phyloP scores from a whole-genome alignment of 2,329 filamentous ascomycete species.

The Beauveria pseudobassiana region DNA sequence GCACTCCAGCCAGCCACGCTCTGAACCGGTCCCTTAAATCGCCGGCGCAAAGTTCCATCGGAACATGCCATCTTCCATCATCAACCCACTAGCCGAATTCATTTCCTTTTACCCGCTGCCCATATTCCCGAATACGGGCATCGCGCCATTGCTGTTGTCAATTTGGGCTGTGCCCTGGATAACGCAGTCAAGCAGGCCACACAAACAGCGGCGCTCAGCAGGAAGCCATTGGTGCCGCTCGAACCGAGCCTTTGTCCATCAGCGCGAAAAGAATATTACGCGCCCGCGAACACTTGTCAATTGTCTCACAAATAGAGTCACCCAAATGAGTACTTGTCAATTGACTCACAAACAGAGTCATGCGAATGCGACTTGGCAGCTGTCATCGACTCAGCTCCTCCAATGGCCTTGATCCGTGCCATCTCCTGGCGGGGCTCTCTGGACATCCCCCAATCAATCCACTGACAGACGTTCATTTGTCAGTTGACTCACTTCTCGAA shows the following conservation, averaged over 20 bases:
- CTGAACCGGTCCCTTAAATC: too few species aligned
- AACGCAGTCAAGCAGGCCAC: neutral
- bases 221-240: neutral
- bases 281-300: neutral
- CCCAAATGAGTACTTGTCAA: neutral
- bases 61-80: neutral
- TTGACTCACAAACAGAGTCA: conserved; percentile 5
- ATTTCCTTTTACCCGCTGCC: neutral
- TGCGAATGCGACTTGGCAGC: neutral
- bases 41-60: too few species aligned
- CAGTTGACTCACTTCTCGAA: conserved; percentile 5
- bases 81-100: neutral
- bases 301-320: conserved; percentile 5
- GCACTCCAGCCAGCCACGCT: too few species aligned
- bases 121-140: too few species aligned
- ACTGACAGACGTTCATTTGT: neutral
- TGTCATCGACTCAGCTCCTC: neutral
- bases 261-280: neutral
- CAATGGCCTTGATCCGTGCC: neutral
- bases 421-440: neutral
- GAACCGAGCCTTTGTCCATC: neutral
- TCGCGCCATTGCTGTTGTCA: neutral
- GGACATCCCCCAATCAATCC: neutral
- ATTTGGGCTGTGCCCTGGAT: neutral
- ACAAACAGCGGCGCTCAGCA: neutral